Conservation (phyloP, 176 grass and related monocot species). For the Zoysia pacifica region DNA sequence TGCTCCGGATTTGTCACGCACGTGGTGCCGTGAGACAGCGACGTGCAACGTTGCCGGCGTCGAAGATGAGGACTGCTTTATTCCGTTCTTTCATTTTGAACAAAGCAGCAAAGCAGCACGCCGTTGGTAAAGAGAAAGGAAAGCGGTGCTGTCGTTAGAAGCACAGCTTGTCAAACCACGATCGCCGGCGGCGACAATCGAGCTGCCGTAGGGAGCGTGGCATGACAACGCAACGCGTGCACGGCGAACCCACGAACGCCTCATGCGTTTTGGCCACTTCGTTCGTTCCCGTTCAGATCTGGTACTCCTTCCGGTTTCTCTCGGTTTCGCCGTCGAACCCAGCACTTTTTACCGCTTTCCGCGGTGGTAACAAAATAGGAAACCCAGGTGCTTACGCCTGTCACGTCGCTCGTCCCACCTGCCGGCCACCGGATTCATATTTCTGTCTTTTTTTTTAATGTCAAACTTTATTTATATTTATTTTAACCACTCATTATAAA, state of each 20-base stretch:
- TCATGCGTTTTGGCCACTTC: background rate
- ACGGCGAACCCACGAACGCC: background rate
- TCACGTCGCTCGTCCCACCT: background rate
- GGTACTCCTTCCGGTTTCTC: background rate
- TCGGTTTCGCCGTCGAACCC: background rate
- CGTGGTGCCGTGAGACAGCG: background rate
- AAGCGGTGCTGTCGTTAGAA: background rate
- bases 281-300: background rate
- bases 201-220: background rate
- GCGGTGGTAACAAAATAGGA: background rate
- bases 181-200: background rate
- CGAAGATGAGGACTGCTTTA: background rate
- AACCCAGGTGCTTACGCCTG: background rate
- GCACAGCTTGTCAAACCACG: background rate
- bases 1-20: background rate
- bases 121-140: conserved; percentile 2
- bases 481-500: too few relatives aligned
- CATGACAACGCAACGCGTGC: background rate
- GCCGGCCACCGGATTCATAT: background rate
- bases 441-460: too few relatives aligned
- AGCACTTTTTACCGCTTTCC: background rate
- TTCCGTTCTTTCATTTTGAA: background rate
- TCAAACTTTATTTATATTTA: too few relatives aligned
- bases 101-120: background rate
- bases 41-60: background rate